These are phyloP conservation scores for Phytopythium boreale DNA, from an alignment of 352 stramenopile species.

Conservation along the genomic window DNA sequence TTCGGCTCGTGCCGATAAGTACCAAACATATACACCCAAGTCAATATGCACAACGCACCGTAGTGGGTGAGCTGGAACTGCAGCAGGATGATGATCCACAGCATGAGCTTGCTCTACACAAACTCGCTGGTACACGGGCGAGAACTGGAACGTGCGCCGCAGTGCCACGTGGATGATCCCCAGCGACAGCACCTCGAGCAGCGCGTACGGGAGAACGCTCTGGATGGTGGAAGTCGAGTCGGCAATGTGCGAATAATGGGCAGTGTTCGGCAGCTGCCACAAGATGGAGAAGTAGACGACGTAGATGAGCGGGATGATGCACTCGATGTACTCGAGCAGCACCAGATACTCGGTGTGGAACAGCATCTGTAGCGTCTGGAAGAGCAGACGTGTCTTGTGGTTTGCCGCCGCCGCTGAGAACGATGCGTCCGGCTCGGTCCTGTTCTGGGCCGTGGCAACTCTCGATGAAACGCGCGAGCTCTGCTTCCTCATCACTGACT, in stretches of 20 bases:
- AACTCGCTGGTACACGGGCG: conserved; percentile 24
- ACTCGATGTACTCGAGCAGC: conserved; percentile 36
- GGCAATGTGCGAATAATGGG: conserved; percentile 16
- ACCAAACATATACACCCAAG: no score
- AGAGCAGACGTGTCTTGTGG: conserved; percentile 4
- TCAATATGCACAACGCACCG: not conserved
- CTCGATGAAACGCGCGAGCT: not conserved
- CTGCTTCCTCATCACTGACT: conserved; percentile 3
- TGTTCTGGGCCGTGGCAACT: not conserved
- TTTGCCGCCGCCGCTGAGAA: not conserved
- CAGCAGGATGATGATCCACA: conserved; percentile 25
- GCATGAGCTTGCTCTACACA: conserved; percentile 27
- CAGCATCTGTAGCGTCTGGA: conserved; percentile 20
- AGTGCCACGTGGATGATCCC: conserved; percentile 11
- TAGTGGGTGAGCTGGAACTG: conserved; percentile 34
- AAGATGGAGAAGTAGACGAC: conserved; percentile 18
- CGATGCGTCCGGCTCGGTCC: not conserved
- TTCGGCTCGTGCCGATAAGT: no score
- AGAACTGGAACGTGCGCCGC: conserved; percentile 16
- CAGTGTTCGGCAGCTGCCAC: conserved; percentile 20
- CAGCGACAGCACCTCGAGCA: conserved; percentile 24
- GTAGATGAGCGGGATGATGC: conserved; percentile 27
- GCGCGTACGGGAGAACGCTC: conserved; percentile 21
- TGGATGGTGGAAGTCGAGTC: conserved; percentile 6
- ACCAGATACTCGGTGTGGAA: conserved; percentile 37